phyloP scores from a whole-genome alignment of 805 yeast species.

The Lipomyces lipofer region DNA sequence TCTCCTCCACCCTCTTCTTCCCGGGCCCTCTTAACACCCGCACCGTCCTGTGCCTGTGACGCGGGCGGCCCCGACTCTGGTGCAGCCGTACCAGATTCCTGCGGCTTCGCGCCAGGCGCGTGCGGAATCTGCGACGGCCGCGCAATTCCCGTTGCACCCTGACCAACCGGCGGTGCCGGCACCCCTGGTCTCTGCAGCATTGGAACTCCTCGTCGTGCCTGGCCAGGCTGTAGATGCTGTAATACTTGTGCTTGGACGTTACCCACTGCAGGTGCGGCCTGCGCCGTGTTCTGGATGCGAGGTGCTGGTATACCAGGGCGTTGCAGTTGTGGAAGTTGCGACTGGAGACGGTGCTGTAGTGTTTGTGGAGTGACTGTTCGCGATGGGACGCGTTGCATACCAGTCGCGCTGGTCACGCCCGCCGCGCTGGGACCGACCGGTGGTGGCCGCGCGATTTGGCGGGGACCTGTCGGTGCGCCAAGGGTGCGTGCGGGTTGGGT shows the following conservation, averaged over 20 bases:
- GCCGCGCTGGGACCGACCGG: background rate
- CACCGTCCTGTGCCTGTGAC: background rate
- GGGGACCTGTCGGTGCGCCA: background rate
- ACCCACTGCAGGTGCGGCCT: background rate
- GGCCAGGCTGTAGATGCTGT: slow-evolving; percentile 19
- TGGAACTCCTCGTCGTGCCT: slow-evolving; percentile 1
- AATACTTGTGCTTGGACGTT: slow-evolving; percentile 2
- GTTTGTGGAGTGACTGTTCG: background rate
- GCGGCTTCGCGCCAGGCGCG: background rate
- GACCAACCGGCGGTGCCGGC: background rate
- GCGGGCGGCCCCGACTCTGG: slow-evolving; percentile 4
- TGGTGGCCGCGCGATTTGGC: slow-evolving; percentile 3
- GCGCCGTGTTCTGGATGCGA: background rate
- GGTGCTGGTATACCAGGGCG: slow-evolving; percentile 17
- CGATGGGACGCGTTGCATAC: background rate
- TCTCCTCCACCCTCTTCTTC: background rate
- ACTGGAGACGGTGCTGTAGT: background rate
- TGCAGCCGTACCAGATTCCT: slow-evolving; percentile 1
- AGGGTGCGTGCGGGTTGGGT: background rate
- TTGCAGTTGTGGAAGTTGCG: slow-evolving; percentile 26
- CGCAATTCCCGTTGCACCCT: background rate
- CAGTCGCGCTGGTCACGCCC: background rate
- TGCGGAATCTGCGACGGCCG: background rate
- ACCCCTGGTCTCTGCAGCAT: slow-evolving; percentile 13
- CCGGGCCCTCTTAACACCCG: slow-evolving; percentile 1